Evolutionary conservation across 768 basidiomycete species (phyloP), one percentile per base, ranked within the genome.

Genomic region (Lentinus tigrinus): DNA sequence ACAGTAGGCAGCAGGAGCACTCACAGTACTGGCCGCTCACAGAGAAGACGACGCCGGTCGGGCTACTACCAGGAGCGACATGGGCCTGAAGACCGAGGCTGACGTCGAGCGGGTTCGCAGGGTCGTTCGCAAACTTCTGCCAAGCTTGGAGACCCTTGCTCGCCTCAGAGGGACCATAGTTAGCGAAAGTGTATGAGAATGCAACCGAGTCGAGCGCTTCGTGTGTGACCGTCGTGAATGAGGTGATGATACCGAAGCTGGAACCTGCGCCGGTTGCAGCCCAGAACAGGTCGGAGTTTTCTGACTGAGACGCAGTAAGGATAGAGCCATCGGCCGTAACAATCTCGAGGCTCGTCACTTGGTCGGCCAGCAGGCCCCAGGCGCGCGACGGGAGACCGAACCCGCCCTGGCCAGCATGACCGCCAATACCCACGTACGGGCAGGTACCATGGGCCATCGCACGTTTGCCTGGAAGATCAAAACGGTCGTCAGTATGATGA

Each of bases 231-330:
- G 51, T 52, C 38, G 37, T 52, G 28, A 52, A 52, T 3, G 51
- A 52, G 17, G 51, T 52, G 37, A 52, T 52, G 51, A 52, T 52
- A 10, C 51, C 51, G 27, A 52, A 52, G 39, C 38, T 40, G 26
- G 51, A 38, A 11, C 51, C 51, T 23, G 51, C 51, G 21, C 51
- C 51, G 21, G 37, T 52, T 9, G 39, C 51, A 13, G 51, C 51
- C 51, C 51, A 52, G 38, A 52, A 52, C 11, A 52, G 51, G 38
- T 52, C 51, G 11, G 37, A n/a, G 51, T 42, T 23, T 23, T 40
- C 17, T 3, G 28, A 16, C 23, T 8, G 11, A 14, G n/a, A 14
- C 23, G 51, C 51, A 14, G 51, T 42, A 14, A 26, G 38, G 26
- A 52, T n/a, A 13, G 37, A 8, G 14, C 51, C 51, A n/a, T 40